A percentile compares a stretch with the other conserved stretches of the same genome.
These are phyloP conservation scores for Trametes hirsuta DNA, from an alignment of 1,284 basidiomycete species.

Conservation along the genomic window DNA sequence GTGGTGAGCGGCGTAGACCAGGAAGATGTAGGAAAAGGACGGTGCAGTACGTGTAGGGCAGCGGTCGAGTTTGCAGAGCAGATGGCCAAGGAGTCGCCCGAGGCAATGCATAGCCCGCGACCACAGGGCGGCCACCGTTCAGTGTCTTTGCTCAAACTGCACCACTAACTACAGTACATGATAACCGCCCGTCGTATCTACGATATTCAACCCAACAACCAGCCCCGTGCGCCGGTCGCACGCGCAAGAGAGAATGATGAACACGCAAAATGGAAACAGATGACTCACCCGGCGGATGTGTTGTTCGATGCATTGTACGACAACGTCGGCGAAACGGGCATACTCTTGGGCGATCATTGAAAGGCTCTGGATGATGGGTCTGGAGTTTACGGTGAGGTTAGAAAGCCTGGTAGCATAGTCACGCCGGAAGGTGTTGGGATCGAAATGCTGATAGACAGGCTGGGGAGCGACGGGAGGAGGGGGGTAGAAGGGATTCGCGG, in stretches of 20 bases:
- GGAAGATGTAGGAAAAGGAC: not conserved
- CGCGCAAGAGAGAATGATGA: not conserved
- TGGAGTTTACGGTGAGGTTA: constrained; percentile 92
- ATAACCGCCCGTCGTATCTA: constrained; percentile 13
- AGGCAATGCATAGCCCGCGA: constrained; percentile 3
- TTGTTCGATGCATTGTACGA: constrained; percentile 86
- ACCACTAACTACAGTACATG: constrained; percentile 31
- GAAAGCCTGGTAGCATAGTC: constrained; percentile 80
- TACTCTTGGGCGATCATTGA: constrained; percentile 94
- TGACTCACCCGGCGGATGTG: constrained; percentile 90
- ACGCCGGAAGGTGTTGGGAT: constrained; percentile 79
- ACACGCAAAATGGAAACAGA: constrained; percentile 15
- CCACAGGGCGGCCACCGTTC: not conserved
- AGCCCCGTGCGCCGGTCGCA: not conserved
- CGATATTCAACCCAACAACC: not conserved
- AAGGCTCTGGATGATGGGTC: constrained; percentile 94
- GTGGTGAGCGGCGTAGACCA: constrained; percentile 33
- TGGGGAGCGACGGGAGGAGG: constrained; percentile 38
- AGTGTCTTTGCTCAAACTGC: constrained; percentile 32
- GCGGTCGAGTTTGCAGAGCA: constrained; percentile 22
- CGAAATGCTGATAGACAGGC: constrained; percentile 52
- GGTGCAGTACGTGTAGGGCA: constrained; percentile 9
- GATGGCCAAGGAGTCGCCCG: not conserved
- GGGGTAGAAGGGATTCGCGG: constrained; percentile 45
- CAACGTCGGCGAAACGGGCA: constrained; percentile 77